Conservation (phyloP, 441 rosid genomes). For the Euphorbia corollata region DNA sequence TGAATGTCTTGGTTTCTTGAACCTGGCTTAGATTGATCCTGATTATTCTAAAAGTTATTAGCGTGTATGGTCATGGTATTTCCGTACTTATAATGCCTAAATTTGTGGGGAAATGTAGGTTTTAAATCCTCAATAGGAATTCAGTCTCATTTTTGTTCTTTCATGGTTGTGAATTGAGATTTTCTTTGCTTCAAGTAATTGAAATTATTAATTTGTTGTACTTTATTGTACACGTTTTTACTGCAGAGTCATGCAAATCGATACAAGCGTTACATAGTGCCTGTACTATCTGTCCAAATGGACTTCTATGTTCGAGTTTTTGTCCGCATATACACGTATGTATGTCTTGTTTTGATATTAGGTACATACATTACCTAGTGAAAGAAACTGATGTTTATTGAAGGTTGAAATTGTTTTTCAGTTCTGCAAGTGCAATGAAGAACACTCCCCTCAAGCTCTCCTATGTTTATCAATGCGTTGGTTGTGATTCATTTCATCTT, state of each 20-base stretch:
- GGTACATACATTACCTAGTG: too few species aligned
- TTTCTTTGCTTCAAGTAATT: background rate
- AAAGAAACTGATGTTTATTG: slow-evolving; percentile 15
- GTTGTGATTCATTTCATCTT: slow-evolving; percentile 96
- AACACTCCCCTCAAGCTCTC: slow-evolving; percentile 97
- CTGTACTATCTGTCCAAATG: slow-evolving; percentile 87
- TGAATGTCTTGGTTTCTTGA: background rate
- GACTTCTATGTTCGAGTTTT: slow-evolving; percentile 93
- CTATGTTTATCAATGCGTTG: slow-evolving; percentile 86
- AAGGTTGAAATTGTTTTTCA: slow-evolving; percentile 33
- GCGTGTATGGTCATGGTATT: background rate
- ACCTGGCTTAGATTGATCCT: background rate
- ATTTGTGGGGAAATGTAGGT: background rate
- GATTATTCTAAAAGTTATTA: background rate
- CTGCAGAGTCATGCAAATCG: slow-evolving; percentile 97
- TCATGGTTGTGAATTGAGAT: background rate
- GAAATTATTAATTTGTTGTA: background rate
- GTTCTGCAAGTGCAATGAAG: slow-evolving; percentile 96
- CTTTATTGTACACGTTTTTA: slow-evolving; percentile 13
- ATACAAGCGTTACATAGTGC: slow-evolving; percentile 90
- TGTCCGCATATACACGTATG: slow-evolving; percentile 86
- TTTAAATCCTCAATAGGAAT: background rate
- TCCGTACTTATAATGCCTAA: background rate
- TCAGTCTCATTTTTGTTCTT: background rate
- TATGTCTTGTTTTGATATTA: slow-evolving; percentile 25